Evolutionary conservation across 768 basidiomycete genomes (phyloP).

Genomic region (Suillus subluteus): DNA sequence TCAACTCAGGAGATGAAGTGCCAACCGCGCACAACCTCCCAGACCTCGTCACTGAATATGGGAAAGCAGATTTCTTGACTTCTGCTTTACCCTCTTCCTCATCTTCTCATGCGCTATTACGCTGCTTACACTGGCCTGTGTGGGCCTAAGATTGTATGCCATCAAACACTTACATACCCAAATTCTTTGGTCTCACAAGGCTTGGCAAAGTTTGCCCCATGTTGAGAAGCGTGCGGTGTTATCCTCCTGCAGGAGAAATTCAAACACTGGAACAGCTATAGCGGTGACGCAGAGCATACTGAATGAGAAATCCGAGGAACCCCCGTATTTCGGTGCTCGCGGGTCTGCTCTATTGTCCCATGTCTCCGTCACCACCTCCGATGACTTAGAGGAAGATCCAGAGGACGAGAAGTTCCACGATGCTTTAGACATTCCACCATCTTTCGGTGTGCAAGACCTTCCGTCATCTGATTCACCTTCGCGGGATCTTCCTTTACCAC

Average conservation of each 20-base stretch:
- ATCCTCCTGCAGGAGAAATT: neutral
- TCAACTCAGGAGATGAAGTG: constrained; percentile 2
- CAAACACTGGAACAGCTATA: neutral
- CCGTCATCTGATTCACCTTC: constrained; percentile 18
- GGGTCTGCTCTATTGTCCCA: neutral
- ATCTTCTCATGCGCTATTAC: constrained; percentile 30
- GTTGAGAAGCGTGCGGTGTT: constrained; percentile 16
- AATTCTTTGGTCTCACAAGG: constrained; percentile 24
- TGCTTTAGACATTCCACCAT: constrained; percentile 31
- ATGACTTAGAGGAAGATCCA: constrained; percentile 10
- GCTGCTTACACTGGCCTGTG: constrained; percentile 27
- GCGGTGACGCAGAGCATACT: neutral
- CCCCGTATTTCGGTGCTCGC: neutral
- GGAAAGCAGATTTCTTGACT: constrained; percentile 2
- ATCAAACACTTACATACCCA: constrained; percentile 22
- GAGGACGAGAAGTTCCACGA: constrained; percentile 38
- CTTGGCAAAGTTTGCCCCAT: constrained; percentile 28
- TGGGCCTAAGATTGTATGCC: constrained; percentile 25
- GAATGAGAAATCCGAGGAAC: neutral
- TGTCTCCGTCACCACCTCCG: neutral
- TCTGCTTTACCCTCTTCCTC: constrained; percentile 17
- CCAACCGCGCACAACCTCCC: neutral
- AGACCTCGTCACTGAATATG: neutral
- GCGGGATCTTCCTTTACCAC: constrained; percentile 19
- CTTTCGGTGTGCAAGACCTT: constrained; percentile 23